phyloP scores from a whole-genome alignment of 2,329 filamentous ascomycete species.

The Aspergillus uvarum region DNA sequence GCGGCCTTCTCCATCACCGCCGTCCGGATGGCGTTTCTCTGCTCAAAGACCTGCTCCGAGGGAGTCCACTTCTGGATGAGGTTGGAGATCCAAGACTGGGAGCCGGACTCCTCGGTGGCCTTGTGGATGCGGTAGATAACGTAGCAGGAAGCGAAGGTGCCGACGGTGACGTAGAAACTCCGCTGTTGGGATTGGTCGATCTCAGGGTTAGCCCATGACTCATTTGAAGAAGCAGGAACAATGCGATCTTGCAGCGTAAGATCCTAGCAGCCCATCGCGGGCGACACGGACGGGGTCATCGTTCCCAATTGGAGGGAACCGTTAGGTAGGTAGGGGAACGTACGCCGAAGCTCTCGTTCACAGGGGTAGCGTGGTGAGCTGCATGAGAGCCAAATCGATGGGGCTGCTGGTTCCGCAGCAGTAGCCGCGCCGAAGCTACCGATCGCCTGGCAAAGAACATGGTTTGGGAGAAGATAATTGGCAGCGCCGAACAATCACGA shows the following conservation, averaged over 20 bases:
- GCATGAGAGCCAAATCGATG: slow-evolving; percentile 47
- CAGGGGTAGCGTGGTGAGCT: slow-evolving; percentile 43
- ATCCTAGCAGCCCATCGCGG: neutral
- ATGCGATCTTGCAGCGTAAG: neutral
- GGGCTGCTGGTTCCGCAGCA: slow-evolving; percentile 44
- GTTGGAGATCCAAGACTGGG: slow-evolving; percentile 42
- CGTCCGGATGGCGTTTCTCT: slow-evolving; percentile 61
- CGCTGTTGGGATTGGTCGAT: slow-evolving; percentile 34
- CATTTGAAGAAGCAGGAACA: slow-evolving; percentile 1
- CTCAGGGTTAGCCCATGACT: slow-evolving; percentile 19
- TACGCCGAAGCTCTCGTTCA: slow-evolving; percentile 49
- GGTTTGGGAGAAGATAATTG: slow-evolving; percentile 33
- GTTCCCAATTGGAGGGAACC: slow-evolving; percentile 11
- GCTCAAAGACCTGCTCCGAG: slow-evolving; percentile 54
- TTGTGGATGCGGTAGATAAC: slow-evolving; percentile 44
- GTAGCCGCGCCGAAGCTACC: slow-evolving; percentile 36
- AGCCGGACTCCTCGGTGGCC: slow-evolving; percentile 38
- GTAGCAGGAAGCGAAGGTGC: slow-evolving; percentile 43
- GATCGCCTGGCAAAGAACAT: slow-evolving; percentile 47
- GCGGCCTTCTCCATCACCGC: slow-evolving; percentile 63
- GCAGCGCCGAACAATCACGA: slow-evolving; percentile 31
- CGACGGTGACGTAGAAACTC: slow-evolving; percentile 49
- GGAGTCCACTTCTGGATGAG: slow-evolving; percentile 58
- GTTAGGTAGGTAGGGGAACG: slow-evolving; percentile 27
- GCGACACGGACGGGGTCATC: neutral